These are phyloP conservation scores for Fusarium sp. DNA, from an alignment of 2,329 filamentous ascomycete genomes.

Conservation along the genomic window DNA sequence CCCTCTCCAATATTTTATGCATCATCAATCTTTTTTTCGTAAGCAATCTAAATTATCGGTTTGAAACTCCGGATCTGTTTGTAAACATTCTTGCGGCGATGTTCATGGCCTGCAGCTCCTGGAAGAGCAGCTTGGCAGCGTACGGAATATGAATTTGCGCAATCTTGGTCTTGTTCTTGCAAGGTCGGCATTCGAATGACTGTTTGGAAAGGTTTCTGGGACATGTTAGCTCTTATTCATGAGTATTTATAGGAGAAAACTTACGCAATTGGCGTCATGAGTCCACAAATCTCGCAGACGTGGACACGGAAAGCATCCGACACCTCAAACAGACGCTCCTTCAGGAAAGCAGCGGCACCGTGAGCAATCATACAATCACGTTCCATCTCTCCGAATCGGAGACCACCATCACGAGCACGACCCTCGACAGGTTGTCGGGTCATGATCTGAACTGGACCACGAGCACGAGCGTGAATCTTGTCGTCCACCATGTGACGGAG, in stretches of 20 bases:
- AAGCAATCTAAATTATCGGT: conserved; percentile 61
- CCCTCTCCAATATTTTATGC: conserved; percentile 13
- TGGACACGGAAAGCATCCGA: conserved; percentile 98
- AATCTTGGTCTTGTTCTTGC: conserved; percentile 99
- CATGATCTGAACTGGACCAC: conserved; percentile 95
- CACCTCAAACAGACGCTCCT: conserved; percentile 96
- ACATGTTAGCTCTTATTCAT: conserved; percentile 46
- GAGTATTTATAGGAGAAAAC: conserved; percentile 51
- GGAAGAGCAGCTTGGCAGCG: conserved; percentile 96
- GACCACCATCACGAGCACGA: conserved; percentile 95
- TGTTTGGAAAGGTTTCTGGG: conserved; percentile 89
- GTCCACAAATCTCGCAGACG: conserved; percentile 96
- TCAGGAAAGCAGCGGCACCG: conserved; percentile 94
- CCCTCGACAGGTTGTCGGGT: conserved; percentile 97
- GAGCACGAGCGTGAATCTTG: conserved; percentile 99
- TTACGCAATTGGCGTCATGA: conserved; percentile 99
- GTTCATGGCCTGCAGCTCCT: conserved; percentile 98
- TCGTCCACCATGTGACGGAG: conserved; percentile 99
- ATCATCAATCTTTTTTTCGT: conserved; percentile 15
- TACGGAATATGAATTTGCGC: conserved; percentile 98
- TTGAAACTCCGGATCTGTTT: conserved; percentile 77
- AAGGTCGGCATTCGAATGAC: conserved; percentile 95
- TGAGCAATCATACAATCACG: conserved; percentile 99
- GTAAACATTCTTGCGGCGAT: conserved; percentile 98
- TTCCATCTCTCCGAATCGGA: conserved; percentile 99